Evolutionary conservation across 768 basidiomycete genomes (phyloP).

Genomic region (Agaricus blazei): DNA sequence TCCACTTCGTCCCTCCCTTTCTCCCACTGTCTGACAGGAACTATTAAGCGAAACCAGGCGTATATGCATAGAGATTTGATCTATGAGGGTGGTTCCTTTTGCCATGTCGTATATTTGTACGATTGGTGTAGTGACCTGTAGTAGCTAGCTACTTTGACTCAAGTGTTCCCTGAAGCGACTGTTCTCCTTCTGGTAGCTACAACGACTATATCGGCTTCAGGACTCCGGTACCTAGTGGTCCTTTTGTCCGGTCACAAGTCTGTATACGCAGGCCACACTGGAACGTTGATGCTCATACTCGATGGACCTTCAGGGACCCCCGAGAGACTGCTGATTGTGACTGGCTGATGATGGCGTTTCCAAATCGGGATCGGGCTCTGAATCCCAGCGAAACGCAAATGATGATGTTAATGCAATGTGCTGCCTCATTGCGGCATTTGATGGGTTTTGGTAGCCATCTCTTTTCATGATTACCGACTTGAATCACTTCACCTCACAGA

Average conservation of each 20-base stretch:
- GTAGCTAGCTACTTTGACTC: conserved; percentile 1
- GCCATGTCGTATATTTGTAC: not conserved
- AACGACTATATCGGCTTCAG: not conserved
- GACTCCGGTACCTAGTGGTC: not conserved
- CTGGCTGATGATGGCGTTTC: too few relatives aligned
- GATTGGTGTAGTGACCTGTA: not conserved
- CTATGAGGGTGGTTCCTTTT: not conserved
- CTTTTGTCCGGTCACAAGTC: not conserved
- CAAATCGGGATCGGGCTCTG: too few relatives aligned
- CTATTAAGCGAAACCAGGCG: too few relatives aligned
- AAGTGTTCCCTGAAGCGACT: not conserved
- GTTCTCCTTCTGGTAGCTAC: not conserved
- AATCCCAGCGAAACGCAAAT: too few relatives aligned
- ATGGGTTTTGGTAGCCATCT: too few relatives aligned
- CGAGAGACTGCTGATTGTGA: too few relatives aligned
- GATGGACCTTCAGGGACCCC: too few relatives aligned
- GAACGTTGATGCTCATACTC: too few relatives aligned
- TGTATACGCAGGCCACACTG: not conserved
- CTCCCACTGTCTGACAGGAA: not conserved
- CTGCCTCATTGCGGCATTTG: too few relatives aligned
- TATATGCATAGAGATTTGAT: not conserved
- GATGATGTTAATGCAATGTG: too few relatives aligned
- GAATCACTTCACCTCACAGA: too few relatives aligned
- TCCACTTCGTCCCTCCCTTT: not conserved
- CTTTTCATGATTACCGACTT: too few relatives aligned